A percentile compares a stretch with the other conserved stretches of the same genome.
Conservation (phyloP, 2,329 filamentous ascomycete species). For the Monosporascus sp. region DNA sequence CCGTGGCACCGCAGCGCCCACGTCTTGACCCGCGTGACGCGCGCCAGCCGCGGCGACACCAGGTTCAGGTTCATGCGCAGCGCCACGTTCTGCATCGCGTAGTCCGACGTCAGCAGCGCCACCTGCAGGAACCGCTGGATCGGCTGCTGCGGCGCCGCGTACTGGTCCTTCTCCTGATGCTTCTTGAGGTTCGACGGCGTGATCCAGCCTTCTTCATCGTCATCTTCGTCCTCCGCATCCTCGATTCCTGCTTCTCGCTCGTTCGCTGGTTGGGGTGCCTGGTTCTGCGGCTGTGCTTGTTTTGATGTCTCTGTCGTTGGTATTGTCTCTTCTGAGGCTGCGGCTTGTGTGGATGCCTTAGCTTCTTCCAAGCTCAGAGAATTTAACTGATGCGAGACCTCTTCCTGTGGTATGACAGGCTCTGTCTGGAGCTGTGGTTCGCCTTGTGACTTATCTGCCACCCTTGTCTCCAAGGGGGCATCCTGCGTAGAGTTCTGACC, state of each 20-base stretch:
- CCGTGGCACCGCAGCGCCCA: conserved; percentile 91
- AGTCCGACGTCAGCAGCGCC: conserved; percentile 91
- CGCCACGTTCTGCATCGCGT: conserved; percentile 95
- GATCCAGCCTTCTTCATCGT: conserved; percentile 78
- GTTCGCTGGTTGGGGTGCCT: conserved; percentile 4
- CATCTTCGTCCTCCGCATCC: conserved; percentile 31
- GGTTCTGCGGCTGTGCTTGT: not conserved
- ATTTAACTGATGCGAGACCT: conserved; percentile 16
- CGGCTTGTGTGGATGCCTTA: conserved; percentile 10
- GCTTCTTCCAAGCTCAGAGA: conserved; percentile 19
- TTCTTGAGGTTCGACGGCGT: conserved; percentile 88
- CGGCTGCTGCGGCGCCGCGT: conserved; percentile 41
- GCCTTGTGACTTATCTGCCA: not conserved
- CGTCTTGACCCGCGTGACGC: conserved; percentile 79
- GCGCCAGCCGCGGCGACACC: conserved; percentile 69
- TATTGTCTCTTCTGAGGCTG: not conserved
- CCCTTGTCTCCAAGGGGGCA: not conserved
- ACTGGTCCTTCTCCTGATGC: conserved; percentile 64
- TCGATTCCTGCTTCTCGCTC: conserved; percentile 22
- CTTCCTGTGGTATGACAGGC: conserved; percentile 14
- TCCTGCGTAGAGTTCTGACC: conserved; percentile 2
- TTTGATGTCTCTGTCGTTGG: not conserved
- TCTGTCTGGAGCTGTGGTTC: conserved; percentile 6
- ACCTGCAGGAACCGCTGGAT: conserved; percentile 69
- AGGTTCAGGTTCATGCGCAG: conserved; percentile 93